These are phyloP conservation scores for Erysimum cheiri DNA, from an alignment of 441 rosid species.

Conservation along the genomic window DNA sequence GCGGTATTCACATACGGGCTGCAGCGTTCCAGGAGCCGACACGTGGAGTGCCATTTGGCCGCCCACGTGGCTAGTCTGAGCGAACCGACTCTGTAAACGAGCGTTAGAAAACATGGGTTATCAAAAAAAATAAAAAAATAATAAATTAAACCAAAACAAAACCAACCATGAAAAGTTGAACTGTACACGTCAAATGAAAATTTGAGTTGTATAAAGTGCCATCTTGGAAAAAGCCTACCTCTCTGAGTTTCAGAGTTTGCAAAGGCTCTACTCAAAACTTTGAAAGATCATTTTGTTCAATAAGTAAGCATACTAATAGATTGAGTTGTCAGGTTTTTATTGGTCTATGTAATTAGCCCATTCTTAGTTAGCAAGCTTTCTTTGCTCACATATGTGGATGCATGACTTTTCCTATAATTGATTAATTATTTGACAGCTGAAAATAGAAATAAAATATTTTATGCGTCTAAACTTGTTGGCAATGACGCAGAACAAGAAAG, in stretches of 20 bases:
- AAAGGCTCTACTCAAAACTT: not conserved
- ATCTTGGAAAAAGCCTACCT: too few relatives aligned
- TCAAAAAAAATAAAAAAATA: too few relatives aligned
- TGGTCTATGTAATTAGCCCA: not conserved
- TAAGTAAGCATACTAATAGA: constrained; percentile 1
- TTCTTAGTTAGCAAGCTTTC: constrained; percentile 1
- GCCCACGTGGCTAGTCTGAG: too few relatives aligned
- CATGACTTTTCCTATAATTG: constrained; percentile 15
- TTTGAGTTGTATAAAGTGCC: too few relatives aligned
- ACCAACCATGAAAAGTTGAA: too few relatives aligned
- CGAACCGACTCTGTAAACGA: fast-evolving
- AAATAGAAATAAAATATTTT: not conserved
- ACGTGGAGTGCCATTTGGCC: too few relatives aligned
- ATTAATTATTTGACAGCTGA: not conserved
- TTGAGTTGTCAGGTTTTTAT: not conserved
- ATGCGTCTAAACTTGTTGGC: constrained; percentile 24
- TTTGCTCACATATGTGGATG: constrained; percentile 29
- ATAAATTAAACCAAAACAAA: too few relatives aligned
- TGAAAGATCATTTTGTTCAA: not conserved
- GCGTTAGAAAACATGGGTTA: too few relatives aligned
- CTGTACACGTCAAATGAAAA: too few relatives aligned
- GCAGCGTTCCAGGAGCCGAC: too few relatives aligned
- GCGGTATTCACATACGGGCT: not conserved
- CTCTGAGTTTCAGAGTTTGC: too few relatives aligned
- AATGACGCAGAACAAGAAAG: constrained; percentile 31